phyloP scores from a whole-genome alignment of 495 filamentous ascomycete genomes.

The Hypoxylon crocopeplum region DNA sequence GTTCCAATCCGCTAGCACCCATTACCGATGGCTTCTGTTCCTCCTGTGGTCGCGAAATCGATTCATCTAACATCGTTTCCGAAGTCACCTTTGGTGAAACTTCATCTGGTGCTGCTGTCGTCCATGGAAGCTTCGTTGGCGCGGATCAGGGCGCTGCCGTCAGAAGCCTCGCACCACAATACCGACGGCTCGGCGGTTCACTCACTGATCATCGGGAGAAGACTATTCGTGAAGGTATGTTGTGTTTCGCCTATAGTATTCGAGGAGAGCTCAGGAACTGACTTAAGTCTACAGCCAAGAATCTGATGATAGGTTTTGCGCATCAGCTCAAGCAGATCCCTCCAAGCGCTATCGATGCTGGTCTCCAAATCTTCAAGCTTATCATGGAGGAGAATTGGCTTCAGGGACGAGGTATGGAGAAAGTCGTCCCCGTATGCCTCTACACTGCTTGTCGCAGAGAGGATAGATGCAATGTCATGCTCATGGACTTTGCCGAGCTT shows the following conservation, averaged over 20 bases:
- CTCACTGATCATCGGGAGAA: conserved; percentile 66
- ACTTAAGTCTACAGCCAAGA: conserved; percentile 36
- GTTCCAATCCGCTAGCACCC: conserved; percentile 40
- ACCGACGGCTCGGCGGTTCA: conserved; percentile 50
- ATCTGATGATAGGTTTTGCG: conserved; percentile 52
- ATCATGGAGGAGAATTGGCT: conserved; percentile 81
- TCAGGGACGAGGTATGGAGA: conserved; percentile 83
- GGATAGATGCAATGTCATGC: conserved; percentile 70
- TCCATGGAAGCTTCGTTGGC: conserved; percentile 86
- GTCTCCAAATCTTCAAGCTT: conserved; percentile 77
- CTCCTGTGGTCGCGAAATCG: conserved; percentile 81
- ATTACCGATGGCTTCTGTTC: conserved; percentile 70
- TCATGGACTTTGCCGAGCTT: conserved; percentile 94
- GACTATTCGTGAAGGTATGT: conserved; percentile 68
- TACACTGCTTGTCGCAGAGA: conserved; percentile 83
- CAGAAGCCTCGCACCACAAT: conserved; percentile 56
- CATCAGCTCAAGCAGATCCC: conserved; percentile 60
- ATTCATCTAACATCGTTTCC: conserved; percentile 84
- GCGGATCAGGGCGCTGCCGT: conserved; percentile 71
- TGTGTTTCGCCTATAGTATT: neutral
- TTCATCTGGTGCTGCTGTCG: conserved; percentile 81
- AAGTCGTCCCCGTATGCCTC: conserved; percentile 83
- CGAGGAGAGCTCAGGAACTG: neutral
- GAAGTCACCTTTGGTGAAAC: conserved; percentile 91
- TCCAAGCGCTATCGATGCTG: conserved; percentile 65